phyloP scores from a whole-genome alignment of 768 basidiomycete genomes.

The Vishniacozyma victoriae region DNA sequence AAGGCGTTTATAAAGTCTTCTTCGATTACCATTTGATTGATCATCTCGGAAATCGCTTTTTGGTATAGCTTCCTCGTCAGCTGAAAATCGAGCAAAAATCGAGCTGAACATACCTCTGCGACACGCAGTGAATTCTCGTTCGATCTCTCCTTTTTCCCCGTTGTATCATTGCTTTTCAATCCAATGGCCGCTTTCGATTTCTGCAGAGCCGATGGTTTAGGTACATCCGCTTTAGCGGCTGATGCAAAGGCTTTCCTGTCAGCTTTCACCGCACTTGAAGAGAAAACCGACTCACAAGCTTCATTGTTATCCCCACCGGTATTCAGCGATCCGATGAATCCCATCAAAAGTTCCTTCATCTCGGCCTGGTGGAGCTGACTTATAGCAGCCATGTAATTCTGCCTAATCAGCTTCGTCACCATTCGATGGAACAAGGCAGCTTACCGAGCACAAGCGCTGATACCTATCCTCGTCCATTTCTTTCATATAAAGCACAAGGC shows the following conservation, averaged over 20 bases:
- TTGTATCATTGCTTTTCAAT: conserved; percentile 50
- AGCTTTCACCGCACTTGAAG: conserved; percentile 1
- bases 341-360: conserved; percentile 64
- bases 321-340: conserved; percentile 56
- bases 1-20: conserved; percentile 86
- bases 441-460: conserved; percentile 79
- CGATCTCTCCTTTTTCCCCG: conserved; percentile 53
- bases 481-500: conserved; percentile 83
- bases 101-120: background rate
- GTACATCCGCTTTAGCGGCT: conserved; percentile 38
- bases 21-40: conserved; percentile 70
- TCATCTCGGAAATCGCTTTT: conserved; percentile 62
- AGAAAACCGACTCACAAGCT: conserved; percentile 53
- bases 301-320: conserved; percentile 65
- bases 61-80: conserved; percentile 60
- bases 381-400: conserved; percentile 86
- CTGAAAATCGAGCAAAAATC: background rate
- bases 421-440: conserved; percentile 36
- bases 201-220: conserved; percentile 54
- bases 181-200: conserved; percentile 82
- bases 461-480: conserved; percentile 92
- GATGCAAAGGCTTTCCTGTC: conserved; percentile 31
- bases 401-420: conserved; percentile 8
- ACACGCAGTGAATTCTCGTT: conserved; percentile 49
- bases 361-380: conserved; percentile 77